Percentiles rank a stretch among this genome's conserved stretches.
Conservation (phyloP, 352 stramenopile species). For the Globisporangium heterothallicum region DNA sequence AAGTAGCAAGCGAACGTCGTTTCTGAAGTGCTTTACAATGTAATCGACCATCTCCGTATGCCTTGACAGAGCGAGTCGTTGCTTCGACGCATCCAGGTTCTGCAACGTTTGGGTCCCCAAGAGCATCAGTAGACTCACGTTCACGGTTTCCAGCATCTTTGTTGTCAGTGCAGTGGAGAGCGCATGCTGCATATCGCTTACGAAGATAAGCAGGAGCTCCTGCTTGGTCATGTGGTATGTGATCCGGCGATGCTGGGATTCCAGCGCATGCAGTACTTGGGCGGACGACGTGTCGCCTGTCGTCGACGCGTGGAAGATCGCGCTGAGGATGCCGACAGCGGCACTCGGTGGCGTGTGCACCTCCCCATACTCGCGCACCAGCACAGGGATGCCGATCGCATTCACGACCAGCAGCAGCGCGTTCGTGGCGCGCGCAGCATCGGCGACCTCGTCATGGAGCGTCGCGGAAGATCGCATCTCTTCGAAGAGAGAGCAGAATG, state of each 20-base stretch:
- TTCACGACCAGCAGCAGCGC: constrained; percentile 46
- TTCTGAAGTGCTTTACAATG: constrained; percentile 17
- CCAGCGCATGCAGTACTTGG: constrained; percentile 20
- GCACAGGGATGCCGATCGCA: constrained; percentile 38
- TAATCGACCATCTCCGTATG: constrained; percentile 30
- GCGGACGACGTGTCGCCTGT: constrained; percentile 3
- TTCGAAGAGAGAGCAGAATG: too few relatives aligned
- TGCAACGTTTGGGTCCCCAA: constrained; percentile 17
- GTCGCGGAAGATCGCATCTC: constrained; percentile 3
- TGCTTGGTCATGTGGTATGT: constrained; percentile 25
- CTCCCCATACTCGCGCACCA: constrained; percentile 40
- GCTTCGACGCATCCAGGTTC: constrained; percentile 26
- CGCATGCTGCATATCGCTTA: constrained; percentile 12
- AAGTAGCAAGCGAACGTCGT: constrained; percentile 23
- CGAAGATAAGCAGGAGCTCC: constrained; percentile 30
- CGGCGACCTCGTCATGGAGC: constrained; percentile 6
- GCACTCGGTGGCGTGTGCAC: constrained; percentile 38
- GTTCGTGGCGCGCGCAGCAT: constrained; percentile 15
- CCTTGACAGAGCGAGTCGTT: constrained; percentile 24
- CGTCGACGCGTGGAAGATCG: constrained; percentile 40
- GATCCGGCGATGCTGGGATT: constrained; percentile 24
- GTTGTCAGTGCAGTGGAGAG: constrained; percentile 1
- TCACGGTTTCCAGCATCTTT: constrained; percentile 27
- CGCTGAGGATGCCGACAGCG: constrained; percentile 38
- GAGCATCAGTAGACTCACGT: constrained; percentile 15